Conservation (phyloP, 306 rosid species). For the Gastrolobium bilobum region DNA sequence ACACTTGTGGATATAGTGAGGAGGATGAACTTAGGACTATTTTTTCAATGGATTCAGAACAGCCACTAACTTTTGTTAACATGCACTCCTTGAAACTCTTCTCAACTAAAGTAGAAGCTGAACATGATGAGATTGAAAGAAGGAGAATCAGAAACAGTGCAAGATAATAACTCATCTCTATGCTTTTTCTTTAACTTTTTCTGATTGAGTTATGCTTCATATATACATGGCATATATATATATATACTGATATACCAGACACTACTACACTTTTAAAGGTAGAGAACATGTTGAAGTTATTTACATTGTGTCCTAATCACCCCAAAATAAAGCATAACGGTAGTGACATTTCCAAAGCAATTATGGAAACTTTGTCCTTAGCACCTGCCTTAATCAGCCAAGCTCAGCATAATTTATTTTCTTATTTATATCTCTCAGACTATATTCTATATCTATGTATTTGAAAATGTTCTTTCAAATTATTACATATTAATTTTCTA, state of each 20-base stretch:
- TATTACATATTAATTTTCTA: too few species aligned
- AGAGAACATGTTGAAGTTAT: too few species aligned
- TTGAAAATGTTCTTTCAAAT: too few species aligned
- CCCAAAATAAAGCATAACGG: too few species aligned
- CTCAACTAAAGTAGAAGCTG: slow-evolving; percentile 41
- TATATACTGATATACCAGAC: background rate
- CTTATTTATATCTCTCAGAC: too few species aligned
- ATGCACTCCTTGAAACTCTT: slow-evolving; percentile 54
- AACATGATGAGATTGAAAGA: slow-evolving; percentile 44
- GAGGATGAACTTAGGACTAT: slow-evolving; percentile 49
- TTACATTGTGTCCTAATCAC: too few species aligned
- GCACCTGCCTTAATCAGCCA: too few species aligned
- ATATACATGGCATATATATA: background rate
- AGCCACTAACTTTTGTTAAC: slow-evolving; percentile 18
- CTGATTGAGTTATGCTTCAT: slow-evolving; percentile 7
- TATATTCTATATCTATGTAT: too few species aligned
- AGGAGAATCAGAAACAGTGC: slow-evolving; percentile 43
- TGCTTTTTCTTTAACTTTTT: background rate
- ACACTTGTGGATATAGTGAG: slow-evolving; percentile 38
- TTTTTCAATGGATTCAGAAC: slow-evolving; percentile 38
- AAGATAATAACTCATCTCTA: slow-evolving; percentile 36
- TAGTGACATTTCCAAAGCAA: too few species aligned
- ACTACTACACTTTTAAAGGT: background rate
- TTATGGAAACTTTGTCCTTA: too few species aligned
- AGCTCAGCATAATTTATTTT: too few species aligned